Evolutionary conservation across 1,284 basidiomycete species (phyloP).

Genomic region (Neonothopanus nambi): DNA sequence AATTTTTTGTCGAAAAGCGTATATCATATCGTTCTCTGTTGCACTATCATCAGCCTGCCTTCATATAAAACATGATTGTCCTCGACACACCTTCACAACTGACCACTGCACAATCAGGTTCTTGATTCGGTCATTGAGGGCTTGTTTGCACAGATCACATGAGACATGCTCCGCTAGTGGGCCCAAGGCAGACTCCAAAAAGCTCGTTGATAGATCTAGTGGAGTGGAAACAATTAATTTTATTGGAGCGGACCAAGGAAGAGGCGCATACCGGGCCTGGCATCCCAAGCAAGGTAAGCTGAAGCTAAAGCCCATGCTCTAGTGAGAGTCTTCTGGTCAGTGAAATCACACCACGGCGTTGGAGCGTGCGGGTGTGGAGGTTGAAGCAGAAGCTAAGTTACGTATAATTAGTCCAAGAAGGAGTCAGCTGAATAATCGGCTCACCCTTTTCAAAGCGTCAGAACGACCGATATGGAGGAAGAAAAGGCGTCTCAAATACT

Average conservation of each 20-base stretch:
- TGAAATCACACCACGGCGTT: conserved; percentile 54
- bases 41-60: background rate
- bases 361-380: conserved; percentile 66
- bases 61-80: background rate
- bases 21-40: conserved; percentile 17
- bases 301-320: conserved; percentile 67
- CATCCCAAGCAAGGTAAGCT: conserved; percentile 70
- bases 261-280: conserved; percentile 52
- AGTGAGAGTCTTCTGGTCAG: conserved; percentile 62
- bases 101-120: conserved; percentile 75
- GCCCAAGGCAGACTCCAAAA: conserved; percentile 60
- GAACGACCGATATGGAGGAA: conserved; percentile 35
- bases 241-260: background rate
- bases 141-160: conserved; percentile 61
- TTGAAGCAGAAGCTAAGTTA: conserved; percentile 46
- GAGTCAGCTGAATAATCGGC: conserved; percentile 51
- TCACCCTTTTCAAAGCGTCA: conserved; percentile 27
- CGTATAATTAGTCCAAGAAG: conserved; percentile 46
- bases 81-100: conserved; percentile 59
- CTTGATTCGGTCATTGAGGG: conserved; percentile 65
- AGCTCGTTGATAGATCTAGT: conserved; percentile 56
- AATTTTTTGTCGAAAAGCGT: too few relatives aligned
- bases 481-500: conserved; percentile 45
- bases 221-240: conserved; percentile 12
- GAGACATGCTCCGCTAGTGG: conserved; percentile 58